These are phyloP conservation scores for Gamarada debralockiae DNA, from an alignment of 495 filamentous ascomycete genomes.

Conservation along the genomic window DNA sequence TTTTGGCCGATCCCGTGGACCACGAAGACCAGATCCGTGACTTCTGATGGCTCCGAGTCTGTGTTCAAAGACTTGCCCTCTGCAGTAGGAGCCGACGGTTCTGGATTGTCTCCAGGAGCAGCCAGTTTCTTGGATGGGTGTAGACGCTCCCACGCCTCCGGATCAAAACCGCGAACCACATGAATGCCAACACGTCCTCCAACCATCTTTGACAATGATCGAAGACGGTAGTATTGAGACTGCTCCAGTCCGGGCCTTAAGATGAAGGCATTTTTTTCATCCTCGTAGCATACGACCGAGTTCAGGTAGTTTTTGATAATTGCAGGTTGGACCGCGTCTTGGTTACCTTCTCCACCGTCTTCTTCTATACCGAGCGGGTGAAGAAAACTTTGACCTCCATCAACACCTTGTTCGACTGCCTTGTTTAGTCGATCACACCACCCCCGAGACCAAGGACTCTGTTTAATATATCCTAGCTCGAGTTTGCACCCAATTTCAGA, in stretches of 20 bases:
- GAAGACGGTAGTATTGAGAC: constrained; percentile 71
- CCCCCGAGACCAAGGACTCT: constrained; percentile 86
- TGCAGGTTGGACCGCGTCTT: constrained; percentile 25
- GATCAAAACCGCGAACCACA: constrained; percentile 84
- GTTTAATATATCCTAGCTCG: constrained; percentile 79
- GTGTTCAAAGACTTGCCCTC: constrained; percentile 24
- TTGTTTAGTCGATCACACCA: constrained; percentile 91
- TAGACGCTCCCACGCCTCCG: constrained; percentile 67
- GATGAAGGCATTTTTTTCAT: constrained; percentile 69
- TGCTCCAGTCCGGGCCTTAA: constrained; percentile 75
- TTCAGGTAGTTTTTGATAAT: constrained; percentile 51
- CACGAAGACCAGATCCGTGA: constrained; percentile 84
- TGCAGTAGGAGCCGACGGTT: constrained; percentile 35
- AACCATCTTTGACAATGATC: constrained; percentile 77
- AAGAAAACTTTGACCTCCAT: constrained; percentile 85
- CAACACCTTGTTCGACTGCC: constrained; percentile 83
- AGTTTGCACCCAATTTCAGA: constrained; percentile 83
- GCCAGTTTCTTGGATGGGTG: constrained; percentile 56
- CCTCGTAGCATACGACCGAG: constrained; percentile 78
- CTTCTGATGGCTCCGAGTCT: constrained; percentile 54
- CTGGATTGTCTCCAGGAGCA: constrained; percentile 43
- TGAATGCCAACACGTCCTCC: constrained; percentile 82
- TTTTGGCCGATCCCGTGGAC: constrained; percentile 97
- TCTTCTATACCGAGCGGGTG: constrained; percentile 74
- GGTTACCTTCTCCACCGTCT: constrained; percentile 24